phyloP scores from a whole-genome alignment of 2,329 filamentous ascomycete species.

The Didymosphaeria variabile region DNA sequence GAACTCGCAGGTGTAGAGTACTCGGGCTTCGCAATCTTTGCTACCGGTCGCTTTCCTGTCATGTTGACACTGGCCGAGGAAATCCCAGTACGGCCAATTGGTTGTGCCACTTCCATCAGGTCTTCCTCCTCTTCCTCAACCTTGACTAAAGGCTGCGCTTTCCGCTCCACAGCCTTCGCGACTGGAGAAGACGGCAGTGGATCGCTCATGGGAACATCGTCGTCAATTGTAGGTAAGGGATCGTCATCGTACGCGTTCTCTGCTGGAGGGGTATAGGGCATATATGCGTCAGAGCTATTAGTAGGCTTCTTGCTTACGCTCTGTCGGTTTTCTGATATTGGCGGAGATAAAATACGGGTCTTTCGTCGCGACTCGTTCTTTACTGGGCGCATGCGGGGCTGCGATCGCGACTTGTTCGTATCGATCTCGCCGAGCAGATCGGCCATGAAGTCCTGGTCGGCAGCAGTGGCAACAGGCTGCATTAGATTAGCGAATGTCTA shows the following conservation, averaged over 20 bases:
- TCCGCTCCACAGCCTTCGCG: conserved; percentile 78
- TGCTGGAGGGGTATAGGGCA: conserved; percentile 52
- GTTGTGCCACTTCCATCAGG: conserved; percentile 86
- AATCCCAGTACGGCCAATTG: conserved; percentile 69
- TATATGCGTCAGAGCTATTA: conserved; percentile 54
- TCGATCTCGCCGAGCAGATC: conserved; percentile 89
- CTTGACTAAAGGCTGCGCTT: conserved; percentile 64
- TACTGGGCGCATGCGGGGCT: conserved; percentile 68
- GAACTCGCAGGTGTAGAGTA: conserved; percentile 79
- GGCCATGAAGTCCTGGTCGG: conserved; percentile 87
- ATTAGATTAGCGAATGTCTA: conserved; percentile 28
- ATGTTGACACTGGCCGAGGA: conserved; percentile 82
- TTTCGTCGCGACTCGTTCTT: conserved; percentile 81
- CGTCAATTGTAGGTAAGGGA: conserved; percentile 63
- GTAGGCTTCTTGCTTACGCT: conserved; percentile 31
- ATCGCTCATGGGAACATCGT: conserved; percentile 87
- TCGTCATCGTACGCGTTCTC: conserved; percentile 59
- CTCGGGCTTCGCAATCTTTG: conserved; percentile 73
- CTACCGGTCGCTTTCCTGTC: conserved; percentile 78
- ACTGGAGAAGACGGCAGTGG: conserved; percentile 84
- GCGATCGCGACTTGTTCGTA: conserved; percentile 70
- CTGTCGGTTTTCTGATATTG: conserved; percentile 60
- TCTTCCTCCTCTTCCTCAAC: conserved; percentile 77
- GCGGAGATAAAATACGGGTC: conserved; percentile 81
- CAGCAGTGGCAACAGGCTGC: conserved; percentile 80